Evolutionary conservation across 768 basidiomycete species (phyloP), one percentile per base, ranked within the genome.

Genomic region (Flagelloscypha sp.): DNA sequence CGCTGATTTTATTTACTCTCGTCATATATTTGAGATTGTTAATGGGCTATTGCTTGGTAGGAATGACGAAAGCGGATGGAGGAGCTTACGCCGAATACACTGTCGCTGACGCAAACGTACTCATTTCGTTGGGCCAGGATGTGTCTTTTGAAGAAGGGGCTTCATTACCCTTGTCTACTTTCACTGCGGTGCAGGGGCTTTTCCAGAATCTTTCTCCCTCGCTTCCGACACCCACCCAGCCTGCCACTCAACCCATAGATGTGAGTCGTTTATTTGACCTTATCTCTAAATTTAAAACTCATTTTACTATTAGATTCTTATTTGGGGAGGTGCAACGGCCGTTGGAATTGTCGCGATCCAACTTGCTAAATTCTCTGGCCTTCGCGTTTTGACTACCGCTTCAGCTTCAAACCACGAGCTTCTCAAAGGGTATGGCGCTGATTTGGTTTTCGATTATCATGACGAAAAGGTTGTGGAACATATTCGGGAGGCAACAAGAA

Each of bases 381-480:
- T 68, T 38, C 57, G 57, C 17, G 63, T 72, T 30, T 55, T 67
- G 13, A 58, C 70, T 6, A 67, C 66, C 16, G 59, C 66, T 4
- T 70, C 68, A 1, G 52, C 59, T 11, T 43, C 47, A 22, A 65
- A 68, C 41, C 52, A 56, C 29, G 54, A 51, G 0, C 47, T 62
- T 12, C 43, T 70, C 13, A 57, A 56, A 27, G 41, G 48, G 1
- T 48, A 66, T 7, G 70, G 72, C 4, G 72, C 71, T 1, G 55
- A 62, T 22, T 58, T 54, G 4, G 59, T 64, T 5, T 61, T 66
- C 37, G 64, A 69, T 41, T 57, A 57, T 44, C 36, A 47, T 11
- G 57, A 60, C 38, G 48, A 54, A 12, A 42, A 47, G 19, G 47
- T 53, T 3, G 36, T 55, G 9, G 38, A 35, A 35, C 51, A 50